phyloP scores from a whole-genome alignment of 768 basidiomycete genomes.

The Kwoniella sp. region DNA sequence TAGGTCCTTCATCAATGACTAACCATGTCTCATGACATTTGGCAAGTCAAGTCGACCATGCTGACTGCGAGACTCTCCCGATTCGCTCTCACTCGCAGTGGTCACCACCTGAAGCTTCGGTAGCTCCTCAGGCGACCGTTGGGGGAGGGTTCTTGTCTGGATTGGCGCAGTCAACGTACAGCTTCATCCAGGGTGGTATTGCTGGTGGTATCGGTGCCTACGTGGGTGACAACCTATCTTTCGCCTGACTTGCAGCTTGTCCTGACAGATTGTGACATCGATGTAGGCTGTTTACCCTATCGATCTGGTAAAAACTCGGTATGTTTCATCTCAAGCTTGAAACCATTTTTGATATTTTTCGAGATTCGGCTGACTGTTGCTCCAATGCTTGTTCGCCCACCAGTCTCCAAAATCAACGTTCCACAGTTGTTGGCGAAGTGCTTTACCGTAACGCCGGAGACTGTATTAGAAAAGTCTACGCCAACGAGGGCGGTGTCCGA shows the following conservation, averaged over 20 bases:
- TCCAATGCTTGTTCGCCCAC: background rate
- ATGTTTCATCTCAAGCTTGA: background rate
- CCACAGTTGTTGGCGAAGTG: slow-evolving; percentile 92
- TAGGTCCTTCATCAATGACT: slow-evolving; percentile 13
- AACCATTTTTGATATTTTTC: slow-evolving; percentile 65
- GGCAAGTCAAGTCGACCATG: too few relatives aligned
- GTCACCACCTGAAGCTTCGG: slow-evolving; percentile 47
- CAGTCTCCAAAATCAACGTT: slow-evolving; percentile 98
- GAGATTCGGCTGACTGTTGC: background rate
- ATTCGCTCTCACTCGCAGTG: slow-evolving; percentile 42
- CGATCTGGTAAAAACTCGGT: slow-evolving; percentile 58
- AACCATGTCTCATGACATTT: too few relatives aligned
- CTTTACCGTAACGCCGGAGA: slow-evolving; percentile 95
- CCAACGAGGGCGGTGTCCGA: slow-evolving; percentile 85
- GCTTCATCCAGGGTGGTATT: slow-evolving; percentile 80
- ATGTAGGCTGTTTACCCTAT: slow-evolving; percentile 77
- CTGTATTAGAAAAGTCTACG: slow-evolving; percentile 89
- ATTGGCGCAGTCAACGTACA: slow-evolving; percentile 74
- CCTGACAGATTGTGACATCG: background rate
- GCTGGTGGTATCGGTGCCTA: slow-evolving; percentile 95
- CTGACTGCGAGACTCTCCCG: slow-evolving; percentile 1
- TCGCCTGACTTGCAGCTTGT: background rate
- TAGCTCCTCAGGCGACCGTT: slow-evolving; percentile 19
- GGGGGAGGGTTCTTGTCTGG: slow-evolving; percentile 59
- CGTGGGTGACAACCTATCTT: slow-evolving; percentile 57